These are phyloP conservation scores for Hygrophorus pudorinus DNA, from an alignment of 768 basidiomycete genomes.

Conservation along the genomic window DNA sequence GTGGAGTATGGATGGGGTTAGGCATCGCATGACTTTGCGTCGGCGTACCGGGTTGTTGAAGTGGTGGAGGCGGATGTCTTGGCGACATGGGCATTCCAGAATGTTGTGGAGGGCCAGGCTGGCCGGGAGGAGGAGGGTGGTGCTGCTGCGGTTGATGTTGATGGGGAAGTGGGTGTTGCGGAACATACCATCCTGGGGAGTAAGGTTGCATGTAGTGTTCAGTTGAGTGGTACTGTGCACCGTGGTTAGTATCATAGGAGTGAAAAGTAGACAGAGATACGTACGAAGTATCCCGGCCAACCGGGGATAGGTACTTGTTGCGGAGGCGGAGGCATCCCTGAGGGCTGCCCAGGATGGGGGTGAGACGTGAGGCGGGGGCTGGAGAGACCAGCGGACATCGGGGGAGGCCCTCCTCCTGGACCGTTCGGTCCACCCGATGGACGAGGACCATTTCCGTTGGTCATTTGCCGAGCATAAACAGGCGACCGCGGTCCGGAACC, in stretches of 20 bases:
- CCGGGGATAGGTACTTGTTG: constrained; percentile 29
- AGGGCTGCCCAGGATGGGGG: constrained; percentile 42
- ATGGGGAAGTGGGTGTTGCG: constrained; percentile 25
- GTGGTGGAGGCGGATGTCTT: constrained; percentile 36
- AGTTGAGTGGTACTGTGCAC: constrained; percentile 29
- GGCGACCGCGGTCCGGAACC: constrained; percentile 50
- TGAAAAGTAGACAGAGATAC: constrained; percentile 18
- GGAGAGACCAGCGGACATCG: constrained; percentile 42
- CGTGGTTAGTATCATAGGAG: not conserved
- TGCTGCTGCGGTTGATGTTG: constrained; percentile 39
- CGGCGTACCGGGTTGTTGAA: constrained; percentile 61
- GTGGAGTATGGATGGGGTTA: constrained; percentile 18
- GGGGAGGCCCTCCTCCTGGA: constrained; percentile 32
- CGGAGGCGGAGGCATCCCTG: constrained; percentile 36
- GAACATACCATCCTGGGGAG: constrained; percentile 29
- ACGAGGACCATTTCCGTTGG: constrained; percentile 51
- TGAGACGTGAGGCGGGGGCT: constrained; percentile 62
- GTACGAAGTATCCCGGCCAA: constrained; percentile 50
- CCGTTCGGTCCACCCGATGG: constrained; percentile 50
- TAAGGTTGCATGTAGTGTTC: constrained; percentile 37
- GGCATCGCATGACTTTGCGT: constrained; percentile 52
- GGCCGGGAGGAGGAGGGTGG: constrained; percentile 38
- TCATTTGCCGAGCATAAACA: constrained; percentile 48
- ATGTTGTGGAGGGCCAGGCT: constrained; percentile 38
- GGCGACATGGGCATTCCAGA: constrained; percentile 59